phyloP scores from a whole-genome alignment of 2,329 filamentous ascomycete genomes.

The Venturia effusa region DNA sequence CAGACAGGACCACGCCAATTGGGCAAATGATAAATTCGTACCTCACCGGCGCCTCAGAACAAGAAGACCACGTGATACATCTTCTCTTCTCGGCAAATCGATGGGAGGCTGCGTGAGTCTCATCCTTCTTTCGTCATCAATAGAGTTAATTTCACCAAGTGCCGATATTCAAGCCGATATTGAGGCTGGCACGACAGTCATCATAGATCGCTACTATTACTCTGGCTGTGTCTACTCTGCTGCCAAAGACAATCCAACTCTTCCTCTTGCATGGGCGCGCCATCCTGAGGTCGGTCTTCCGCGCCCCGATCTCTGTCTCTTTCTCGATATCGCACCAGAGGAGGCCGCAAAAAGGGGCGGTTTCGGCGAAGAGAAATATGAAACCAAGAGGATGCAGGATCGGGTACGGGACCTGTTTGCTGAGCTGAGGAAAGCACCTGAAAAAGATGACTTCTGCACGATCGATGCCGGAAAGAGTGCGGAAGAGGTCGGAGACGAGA shows the following conservation, averaged over 20 bases:
- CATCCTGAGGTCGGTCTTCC: conserved; percentile 78
- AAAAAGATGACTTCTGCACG: conserved; percentile 40
- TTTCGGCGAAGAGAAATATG: conserved; percentile 82
- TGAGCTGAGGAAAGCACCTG: conserved; percentile 36
- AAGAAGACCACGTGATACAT: conserved; percentile 85
- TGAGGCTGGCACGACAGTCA: conserved; percentile 56
- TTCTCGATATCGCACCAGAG: conserved; percentile 69
- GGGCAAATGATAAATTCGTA: conserved; percentile 81
- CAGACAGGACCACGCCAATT: conserved; percentile 74
- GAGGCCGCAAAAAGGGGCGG: conserved; percentile 68
- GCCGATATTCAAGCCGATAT: conserved; percentile 36
- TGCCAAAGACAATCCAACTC: conserved; percentile 64
- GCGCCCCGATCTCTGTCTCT: conserved; percentile 75
- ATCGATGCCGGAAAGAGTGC: conserved; percentile 44
- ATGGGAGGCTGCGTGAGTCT: conserved; percentile 54
- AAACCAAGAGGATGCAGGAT: conserved; percentile 71
- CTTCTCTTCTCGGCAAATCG: conserved; percentile 83
- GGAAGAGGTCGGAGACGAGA: conserved; percentile 37
- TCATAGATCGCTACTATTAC: conserved; percentile 92
- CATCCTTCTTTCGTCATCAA: background rate
- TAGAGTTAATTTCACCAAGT: conserved; percentile 12
- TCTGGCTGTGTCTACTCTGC: conserved; percentile 88
- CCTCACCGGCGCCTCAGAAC: conserved; percentile 57
- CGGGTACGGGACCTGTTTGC: conserved; percentile 66
- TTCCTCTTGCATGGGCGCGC: conserved; percentile 70